These are phyloP conservation scores for Fonsecaea multimorphosa DNA, from an alignment of 2,329 filamentous ascomycete genomes.

Conservation along the genomic window DNA sequence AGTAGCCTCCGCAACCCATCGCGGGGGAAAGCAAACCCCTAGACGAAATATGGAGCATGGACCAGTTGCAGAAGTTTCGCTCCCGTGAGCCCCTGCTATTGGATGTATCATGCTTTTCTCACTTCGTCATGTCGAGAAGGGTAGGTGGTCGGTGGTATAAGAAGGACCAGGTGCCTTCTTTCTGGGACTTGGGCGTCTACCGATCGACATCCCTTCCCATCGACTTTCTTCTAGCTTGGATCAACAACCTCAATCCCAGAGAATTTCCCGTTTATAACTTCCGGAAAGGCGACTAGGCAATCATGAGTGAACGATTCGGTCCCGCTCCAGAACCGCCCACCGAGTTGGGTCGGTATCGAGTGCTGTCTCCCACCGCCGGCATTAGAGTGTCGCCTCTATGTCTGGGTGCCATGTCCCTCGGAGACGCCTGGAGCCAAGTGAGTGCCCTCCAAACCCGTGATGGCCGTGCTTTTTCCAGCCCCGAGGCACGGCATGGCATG, in stretches of 20 bases:
- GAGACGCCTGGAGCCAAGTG: conserved; percentile 43
- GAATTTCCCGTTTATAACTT: not conserved
- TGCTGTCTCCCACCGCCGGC: conserved; percentile 69
- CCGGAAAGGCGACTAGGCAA: not conserved
- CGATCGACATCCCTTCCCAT: not conserved
- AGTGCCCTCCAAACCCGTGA: conserved; percentile 44
- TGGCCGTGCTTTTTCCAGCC: not conserved
- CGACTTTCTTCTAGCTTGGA: not conserved
- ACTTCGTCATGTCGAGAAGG: not conserved
- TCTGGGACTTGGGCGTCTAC: not conserved
- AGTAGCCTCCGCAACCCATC: too few relatives aligned
- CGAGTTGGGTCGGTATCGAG: conserved; percentile 67
- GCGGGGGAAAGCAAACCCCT: not conserved
- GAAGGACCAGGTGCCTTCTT: not conserved
- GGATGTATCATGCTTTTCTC: not conserved
- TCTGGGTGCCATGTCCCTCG: conserved; percentile 49
- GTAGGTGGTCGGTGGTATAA: not conserved
- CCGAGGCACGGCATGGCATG: too few relatives aligned
- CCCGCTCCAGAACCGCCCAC: conserved; percentile 62
- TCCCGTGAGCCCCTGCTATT: not conserved
- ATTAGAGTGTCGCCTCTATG: conserved; percentile 71
- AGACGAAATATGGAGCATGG: too few relatives aligned
- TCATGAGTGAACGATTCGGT: conserved; percentile 38
- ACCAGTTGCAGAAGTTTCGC: not conserved
- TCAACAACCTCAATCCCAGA: not conserved